A percentile compares a stretch with the other conserved stretches of the same genome.
Conservation (phyloP, 2,329 filamentous ascomycete genomes). For the Rachicladosporium sp. region DNA sequence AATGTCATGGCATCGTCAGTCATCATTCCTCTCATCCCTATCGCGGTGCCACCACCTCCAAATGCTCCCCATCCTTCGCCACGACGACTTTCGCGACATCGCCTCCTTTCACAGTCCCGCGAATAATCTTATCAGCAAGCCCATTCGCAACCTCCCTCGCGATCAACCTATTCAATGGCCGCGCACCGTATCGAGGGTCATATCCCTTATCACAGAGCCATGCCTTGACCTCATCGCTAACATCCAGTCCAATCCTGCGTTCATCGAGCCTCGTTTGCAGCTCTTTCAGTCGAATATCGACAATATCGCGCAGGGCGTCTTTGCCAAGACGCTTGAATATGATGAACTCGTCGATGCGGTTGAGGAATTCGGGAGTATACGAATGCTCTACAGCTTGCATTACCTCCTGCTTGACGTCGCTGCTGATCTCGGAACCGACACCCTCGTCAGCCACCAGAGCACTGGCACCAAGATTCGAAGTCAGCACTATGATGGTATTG, state of each 20-base stretch:
- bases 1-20: neutral
- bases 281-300: constrained; percentile 80
- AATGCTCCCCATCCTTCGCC: constrained; percentile 41
- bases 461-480: constrained; percentile 86
- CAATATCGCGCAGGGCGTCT: constrained; percentile 73
- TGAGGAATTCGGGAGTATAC: constrained; percentile 88
- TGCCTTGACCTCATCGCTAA: constrained; percentile 58
- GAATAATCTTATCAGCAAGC: constrained; percentile 83
- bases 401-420: constrained; percentile 62
- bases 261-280: constrained; percentile 74
- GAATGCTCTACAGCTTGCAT: constrained; percentile 70
- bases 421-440: constrained; percentile 41
- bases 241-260: constrained; percentile 64
- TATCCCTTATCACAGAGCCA: constrained; percentile 89
- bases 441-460: constrained; percentile 55
- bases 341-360: constrained; percentile 94
- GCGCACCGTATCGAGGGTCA: constrained; percentile 79
- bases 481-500: constrained; percentile 92
- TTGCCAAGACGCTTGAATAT: constrained; percentile 79
- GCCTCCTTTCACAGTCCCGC: constrained; percentile 65
- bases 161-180: constrained; percentile 83
- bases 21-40: neutral
- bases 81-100: constrained; percentile 61
- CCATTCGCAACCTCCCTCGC: constrained; percentile 79
- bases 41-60: constrained; percentile 16